Base-by-base conservation (phyloP, 192 early-diverging fungal species). In the Backusella mclennaniae region DNA sequence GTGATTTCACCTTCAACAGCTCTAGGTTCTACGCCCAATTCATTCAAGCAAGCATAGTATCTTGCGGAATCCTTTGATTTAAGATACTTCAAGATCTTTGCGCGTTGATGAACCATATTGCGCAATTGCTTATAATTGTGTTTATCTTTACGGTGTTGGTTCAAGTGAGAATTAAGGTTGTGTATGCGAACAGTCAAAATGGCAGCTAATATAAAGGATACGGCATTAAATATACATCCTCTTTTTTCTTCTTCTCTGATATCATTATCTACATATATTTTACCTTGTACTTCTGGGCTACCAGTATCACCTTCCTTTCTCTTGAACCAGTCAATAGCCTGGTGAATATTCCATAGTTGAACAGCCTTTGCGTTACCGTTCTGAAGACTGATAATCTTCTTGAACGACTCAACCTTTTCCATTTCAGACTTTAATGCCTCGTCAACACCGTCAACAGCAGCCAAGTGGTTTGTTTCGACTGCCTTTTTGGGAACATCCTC, bases 201-300 rank as follows among this genome's bases (percentile, higher is more conserved):
- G 2, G 96, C 96, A 49, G 95, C 97, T 96, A 80, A 21, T 68
- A 73, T 23, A 80, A 33, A 33, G 33, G 21, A 21, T 49, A 35
- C 11, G 8, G 3, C 33, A 33, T 21, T 35, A 26, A 17, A 52
- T 21, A 69, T 17, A 33, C 49, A 38, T 8, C 9, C 56, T 29
- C 53, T 9, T 52, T 17, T 17, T 0, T 8, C 9, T 23, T 29
- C 53, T 9, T 52, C 17, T 44, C 0, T 44, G 15, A 56, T 21
- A 56, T 11, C 2, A 0, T 0, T 11, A n/a, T 14, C 49, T 17
- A 6, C 4, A 35, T 38, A 36, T 15, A 33, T 79, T 75, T 38
- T 84, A 95, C 93, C 92, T 91, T 99, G 97, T 15, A 97, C 97
- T 82, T 96, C 95, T 6, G 95, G 85, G 76, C 93, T 95, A 19